Percentiles rank a stretch among this genome's conserved stretches.
Evolutionary conservation across 345 rosid species (phyloP).

Genomic region (Dovyalis caffra): DNA sequence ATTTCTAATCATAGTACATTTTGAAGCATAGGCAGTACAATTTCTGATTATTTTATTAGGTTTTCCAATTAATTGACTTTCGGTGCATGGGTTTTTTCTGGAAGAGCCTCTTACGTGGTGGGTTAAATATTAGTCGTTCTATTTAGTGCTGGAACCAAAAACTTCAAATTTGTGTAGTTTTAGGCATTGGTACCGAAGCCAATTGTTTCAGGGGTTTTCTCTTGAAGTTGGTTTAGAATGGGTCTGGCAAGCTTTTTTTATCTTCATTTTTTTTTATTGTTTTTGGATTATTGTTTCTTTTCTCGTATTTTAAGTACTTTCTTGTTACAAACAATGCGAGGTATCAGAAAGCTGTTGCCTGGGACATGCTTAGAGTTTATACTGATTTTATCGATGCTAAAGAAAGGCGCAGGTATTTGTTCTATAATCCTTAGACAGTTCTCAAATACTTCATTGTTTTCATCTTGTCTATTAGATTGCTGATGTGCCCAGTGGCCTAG

Average conservation of each 20-base stretch:
- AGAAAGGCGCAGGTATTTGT: conserved; percentile 76
- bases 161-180: background rate
- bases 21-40: background rate
- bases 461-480: background rate
- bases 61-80: background rate
- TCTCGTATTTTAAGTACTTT: background rate
- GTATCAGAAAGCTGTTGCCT: conserved; percentile 72
- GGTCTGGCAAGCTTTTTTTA: background rate
- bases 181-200: background rate
- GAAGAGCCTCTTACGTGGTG: background rate
- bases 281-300: background rate
- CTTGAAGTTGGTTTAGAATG: background rate
- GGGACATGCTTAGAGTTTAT: conserved; percentile 97
- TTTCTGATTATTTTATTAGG: too few species aligned
- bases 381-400: conserved; percentile 69
- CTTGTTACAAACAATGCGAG: conserved; percentile 10
- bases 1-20: background rate
- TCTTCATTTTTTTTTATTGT: background rate
- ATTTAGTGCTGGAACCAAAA: conserved; percentile 2
- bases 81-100: background rate
- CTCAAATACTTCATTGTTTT: background rate
- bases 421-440: conserved; percentile 6
- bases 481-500: background rate
- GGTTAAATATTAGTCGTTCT: background rate
- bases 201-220: background rate